Evolutionary conservation across 1,139 yeast species (phyloP), one percentile per base, ranked within the genome.

Genomic region (Candida neerlandica): DNA sequence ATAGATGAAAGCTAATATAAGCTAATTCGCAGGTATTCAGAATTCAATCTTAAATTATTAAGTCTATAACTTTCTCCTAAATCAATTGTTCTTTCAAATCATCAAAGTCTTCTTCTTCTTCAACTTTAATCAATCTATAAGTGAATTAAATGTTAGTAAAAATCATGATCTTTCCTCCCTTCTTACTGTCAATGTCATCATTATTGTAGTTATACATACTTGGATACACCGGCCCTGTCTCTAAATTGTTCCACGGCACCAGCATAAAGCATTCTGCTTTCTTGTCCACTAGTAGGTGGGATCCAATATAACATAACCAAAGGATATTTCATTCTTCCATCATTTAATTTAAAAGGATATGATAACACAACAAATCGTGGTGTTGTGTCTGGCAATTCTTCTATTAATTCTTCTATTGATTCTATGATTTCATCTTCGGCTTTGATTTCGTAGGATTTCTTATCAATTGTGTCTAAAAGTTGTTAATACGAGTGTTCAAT

Each of bases 241-340:
- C 94, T 77, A 54, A 91, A 79, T 58, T 85, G 70, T 62, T 91
- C 97, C 26, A 89, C 81, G 0, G 96, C 96, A 2, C 95, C 96
- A 1, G 97, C 97, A 60, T 89, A 91, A 45, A 89, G 70, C 97
- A 91, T 91, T 63, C 86, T 81, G 62, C 80, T 74, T 49, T 85
- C 89, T 63, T 85, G 94, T 15, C 88, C 86, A 16, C 91, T 78
- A 0, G 96, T 89, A 23, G 85, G 86, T 2, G 97, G 97, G 51
- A 89, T 80, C 85, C 94, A 91, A 66, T 90, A 91, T 23, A 91
- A 59, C 64, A 92, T 69, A 1, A 90, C 90, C 55, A 88, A 78
- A 2, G 97, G 97, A 11, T 81, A 76, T 44, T 84, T 79, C 59
- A 81, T 77, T 52, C 96, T 75, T 1, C 96, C 96, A 60, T 91